Conservation (phyloP, 2,329 filamentous ascomycete genomes). For the Aureobasidium sp. region DNA sequence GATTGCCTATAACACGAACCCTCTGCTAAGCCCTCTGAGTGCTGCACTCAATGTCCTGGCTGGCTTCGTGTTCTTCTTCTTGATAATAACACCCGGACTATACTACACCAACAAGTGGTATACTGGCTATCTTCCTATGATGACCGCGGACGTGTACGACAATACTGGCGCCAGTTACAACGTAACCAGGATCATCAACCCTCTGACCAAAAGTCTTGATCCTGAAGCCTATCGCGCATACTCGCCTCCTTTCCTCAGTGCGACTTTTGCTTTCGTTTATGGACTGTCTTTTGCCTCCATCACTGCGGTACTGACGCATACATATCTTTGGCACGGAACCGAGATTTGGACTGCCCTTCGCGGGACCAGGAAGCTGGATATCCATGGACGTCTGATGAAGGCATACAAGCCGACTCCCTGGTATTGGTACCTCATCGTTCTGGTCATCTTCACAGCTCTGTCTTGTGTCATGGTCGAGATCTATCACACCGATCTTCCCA, state of each 20-base stretch:
- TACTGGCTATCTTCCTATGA: slow-evolving; percentile 77
- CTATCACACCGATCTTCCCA: slow-evolving; percentile 43
- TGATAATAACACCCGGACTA: slow-evolving; percentile 34
- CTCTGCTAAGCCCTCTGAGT: slow-evolving; percentile 30
- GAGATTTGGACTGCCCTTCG: slow-evolving; percentile 25
- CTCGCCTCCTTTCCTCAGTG: slow-evolving; percentile 30
- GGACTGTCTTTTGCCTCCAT: slow-evolving; percentile 31
- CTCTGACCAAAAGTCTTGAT: slow-evolving; percentile 18
- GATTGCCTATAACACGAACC: slow-evolving; percentile 78
- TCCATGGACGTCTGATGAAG: slow-evolving; percentile 71
- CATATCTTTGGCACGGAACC: slow-evolving; percentile 27
- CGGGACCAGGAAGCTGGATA: slow-evolving; percentile 21
- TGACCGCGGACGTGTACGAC: slow-evolving; percentile 78
- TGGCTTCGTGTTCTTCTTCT: slow-evolving; percentile 36
- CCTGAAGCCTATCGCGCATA: slow-evolving; percentile 31
- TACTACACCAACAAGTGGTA: slow-evolving; percentile 43
- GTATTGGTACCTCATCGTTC: slow-evolving; percentile 45
- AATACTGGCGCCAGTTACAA: slow-evolving; percentile 74
- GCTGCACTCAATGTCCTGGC: slow-evolving; percentile 35
- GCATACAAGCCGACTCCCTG: slow-evolving; percentile 74
- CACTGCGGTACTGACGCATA: slow-evolving; percentile 29
- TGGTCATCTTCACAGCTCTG: slow-evolving; percentile 20
- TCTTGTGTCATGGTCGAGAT: slow-evolving; percentile 22
- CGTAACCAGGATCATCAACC: slow-evolving; percentile 68
- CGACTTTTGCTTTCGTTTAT: slow-evolving; percentile 31